Percentiles rank a stretch among this genome's conserved stretches.
Conservation (phyloP, 495 filamentous ascomycete genomes). For the Podospora appendiculata region DNA sequence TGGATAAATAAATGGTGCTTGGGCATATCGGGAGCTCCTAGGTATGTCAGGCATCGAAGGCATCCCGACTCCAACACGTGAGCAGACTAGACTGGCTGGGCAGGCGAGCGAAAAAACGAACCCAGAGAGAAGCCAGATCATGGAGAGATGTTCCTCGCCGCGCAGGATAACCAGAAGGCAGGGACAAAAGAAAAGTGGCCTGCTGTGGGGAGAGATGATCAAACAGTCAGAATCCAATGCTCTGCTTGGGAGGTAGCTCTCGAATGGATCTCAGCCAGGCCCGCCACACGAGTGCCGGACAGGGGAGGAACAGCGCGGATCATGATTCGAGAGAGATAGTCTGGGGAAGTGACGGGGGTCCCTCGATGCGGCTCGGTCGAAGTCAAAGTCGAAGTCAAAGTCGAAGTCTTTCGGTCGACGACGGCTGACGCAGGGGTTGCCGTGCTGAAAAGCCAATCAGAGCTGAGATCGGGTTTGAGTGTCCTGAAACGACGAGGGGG, state of each 20-base stretch:
- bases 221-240: constrained; percentile 9
- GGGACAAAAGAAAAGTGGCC: constrained; percentile 4
- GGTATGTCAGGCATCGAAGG: background rate
- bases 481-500: background rate
- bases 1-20: constrained; percentile 3
- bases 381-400: too few species aligned
- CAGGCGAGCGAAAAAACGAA: too few species aligned
- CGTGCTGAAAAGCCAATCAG: background rate
- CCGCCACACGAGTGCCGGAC: constrained; percentile 9
- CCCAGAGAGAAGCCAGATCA: constrained; percentile 11
- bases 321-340: background rate
- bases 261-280: background rate
- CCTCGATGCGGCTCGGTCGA: constrained; percentile 3
- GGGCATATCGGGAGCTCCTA: background rate
- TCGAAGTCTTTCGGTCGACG: too few species aligned
- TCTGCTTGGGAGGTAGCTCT: too few species aligned
- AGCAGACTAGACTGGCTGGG: too few species aligned
- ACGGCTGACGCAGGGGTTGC: background rate
- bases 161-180: constrained; percentile 1
- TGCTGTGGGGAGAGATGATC: constrained; percentile 14
- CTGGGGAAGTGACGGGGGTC: background rate
- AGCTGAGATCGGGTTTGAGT: background rate
- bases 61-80: background rate
- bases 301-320: constrained; percentile 2
- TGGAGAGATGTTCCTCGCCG: background rate